These are phyloP conservation scores for Lophiostoma macrostomum DNA, from an alignment of 495 filamentous ascomycete species.

Conservation along the genomic window DNA sequence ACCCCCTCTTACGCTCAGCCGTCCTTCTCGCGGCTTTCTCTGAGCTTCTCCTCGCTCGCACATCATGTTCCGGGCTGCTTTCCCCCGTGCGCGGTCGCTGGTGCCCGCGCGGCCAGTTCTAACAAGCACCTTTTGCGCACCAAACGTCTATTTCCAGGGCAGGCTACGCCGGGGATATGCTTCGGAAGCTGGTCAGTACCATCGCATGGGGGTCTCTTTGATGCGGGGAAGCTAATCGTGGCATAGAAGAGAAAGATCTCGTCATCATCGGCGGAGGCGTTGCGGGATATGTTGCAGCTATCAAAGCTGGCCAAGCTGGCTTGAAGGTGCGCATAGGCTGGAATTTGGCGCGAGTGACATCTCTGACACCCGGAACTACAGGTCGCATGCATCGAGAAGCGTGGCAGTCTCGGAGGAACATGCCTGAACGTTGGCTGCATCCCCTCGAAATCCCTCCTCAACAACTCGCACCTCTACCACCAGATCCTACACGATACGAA, in stretches of 20 bases:
- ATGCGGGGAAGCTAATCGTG: slow-evolving; percentile 25
- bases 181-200: slow-evolving; percentile 64
- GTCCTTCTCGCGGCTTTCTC: slow-evolving; percentile 31
- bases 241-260: slow-evolving; percentile 81
- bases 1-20: slow-evolving; percentile 28
- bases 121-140: slow-evolving; percentile 52
- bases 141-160: slow-evolving; percentile 58
- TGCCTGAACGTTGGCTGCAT: slow-evolving; percentile 99
- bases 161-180: slow-evolving; percentile 64
- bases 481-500: slow-evolving; percentile 96
- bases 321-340: slow-evolving; percentile 74
- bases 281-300: slow-evolving; percentile 96
- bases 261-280: slow-evolving; percentile 97
- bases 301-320: slow-evolving; percentile 97
- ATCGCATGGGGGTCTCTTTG: slow-evolving; percentile 31
- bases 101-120: slow-evolving; percentile 55
- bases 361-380: slow-evolving; percentile 41
- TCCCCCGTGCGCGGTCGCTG: slow-evolving; percentile 65
- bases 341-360: neutral
- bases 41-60: slow-evolving; percentile 28
- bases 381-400: slow-evolving; percentile 98
- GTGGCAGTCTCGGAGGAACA: slow-evolving; percentile 89
- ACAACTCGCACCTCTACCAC: slow-evolving; percentile 99
- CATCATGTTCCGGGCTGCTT: slow-evolving; percentile 69
- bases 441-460: slow-evolving; percentile 97